These are phyloP conservation scores for Dothideomycetes sp. DNA, from an alignment of 2,329 filamentous ascomycete genomes.

Conservation along the genomic window DNA sequence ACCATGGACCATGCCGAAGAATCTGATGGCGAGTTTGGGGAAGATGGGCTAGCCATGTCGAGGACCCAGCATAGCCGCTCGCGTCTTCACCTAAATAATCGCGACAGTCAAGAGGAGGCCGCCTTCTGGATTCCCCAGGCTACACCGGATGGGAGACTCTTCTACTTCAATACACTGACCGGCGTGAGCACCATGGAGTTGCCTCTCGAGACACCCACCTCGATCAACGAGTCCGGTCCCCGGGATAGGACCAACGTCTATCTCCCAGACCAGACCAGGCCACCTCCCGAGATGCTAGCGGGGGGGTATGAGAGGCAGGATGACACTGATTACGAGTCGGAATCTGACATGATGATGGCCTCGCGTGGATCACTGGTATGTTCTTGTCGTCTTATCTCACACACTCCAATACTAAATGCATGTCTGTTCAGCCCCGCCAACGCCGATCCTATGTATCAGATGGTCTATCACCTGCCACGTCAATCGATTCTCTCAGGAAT, in stretches of 20 bases:
- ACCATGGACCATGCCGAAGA: slow-evolving; percentile 27
- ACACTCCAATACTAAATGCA: too few species aligned
- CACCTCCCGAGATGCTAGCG: slow-evolving; percentile 84
- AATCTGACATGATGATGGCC: slow-evolving; percentile 61
- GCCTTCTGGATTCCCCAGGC: slow-evolving; percentile 99
- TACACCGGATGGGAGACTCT: slow-evolving; percentile 81
- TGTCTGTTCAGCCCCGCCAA: slow-evolving; percentile 41
- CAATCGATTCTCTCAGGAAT: slow-evolving; percentile 80
- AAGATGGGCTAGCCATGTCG: slow-evolving; percentile 38
- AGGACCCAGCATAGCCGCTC: slow-evolving; percentile 9
- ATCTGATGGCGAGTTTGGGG: slow-evolving; percentile 57
- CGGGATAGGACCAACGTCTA: slow-evolving; percentile 79
- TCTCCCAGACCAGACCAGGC: slow-evolving; percentile 80
- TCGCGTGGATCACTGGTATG: slow-evolving; percentile 60
- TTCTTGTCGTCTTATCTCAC: slow-evolving; percentile 11
- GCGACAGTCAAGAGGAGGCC: slow-evolving; percentile 58
- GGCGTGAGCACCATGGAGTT: slow-evolving; percentile 91
- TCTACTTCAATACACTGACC: slow-evolving; percentile 97
- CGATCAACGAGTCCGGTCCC: slow-evolving; percentile 70
- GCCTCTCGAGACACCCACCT: slow-evolving; percentile 80
- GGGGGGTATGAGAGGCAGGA: slow-evolving; percentile 72
- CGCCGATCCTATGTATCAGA: slow-evolving; percentile 57
- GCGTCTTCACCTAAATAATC: slow-evolving; percentile 47
- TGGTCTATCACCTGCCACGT: slow-evolving; percentile 73
- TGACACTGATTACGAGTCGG: slow-evolving; percentile 84